Percentiles rank a stretch among this genome's conserved stretches.
Conservation (phyloP, 805 yeast genomes). For the Metschnikowia koreensis region DNA sequence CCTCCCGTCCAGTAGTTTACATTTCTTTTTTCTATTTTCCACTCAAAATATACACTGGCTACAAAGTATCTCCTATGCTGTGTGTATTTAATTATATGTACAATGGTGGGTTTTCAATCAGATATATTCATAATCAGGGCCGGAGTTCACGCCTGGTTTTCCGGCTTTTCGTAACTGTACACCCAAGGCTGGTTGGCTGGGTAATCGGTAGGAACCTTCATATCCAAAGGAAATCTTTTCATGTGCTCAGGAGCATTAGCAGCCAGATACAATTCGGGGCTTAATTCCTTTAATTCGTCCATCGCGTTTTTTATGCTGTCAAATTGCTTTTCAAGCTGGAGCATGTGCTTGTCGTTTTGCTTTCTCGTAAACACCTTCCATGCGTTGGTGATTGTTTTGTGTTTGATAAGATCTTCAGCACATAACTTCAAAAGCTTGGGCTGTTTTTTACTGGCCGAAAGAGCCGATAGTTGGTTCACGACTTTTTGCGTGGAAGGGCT, state of each 20-base stretch:
- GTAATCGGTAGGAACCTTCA: conserved; percentile 84
- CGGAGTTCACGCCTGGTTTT: background rate
- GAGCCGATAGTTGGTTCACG: conserved; percentile 66
- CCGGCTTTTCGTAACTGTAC: conserved; percentile 34
- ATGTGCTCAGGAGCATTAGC: conserved; percentile 59
- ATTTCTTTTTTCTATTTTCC: no score
- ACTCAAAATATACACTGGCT: background rate
- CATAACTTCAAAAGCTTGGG: conserved; percentile 76
- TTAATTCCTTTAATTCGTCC: conserved; percentile 56
- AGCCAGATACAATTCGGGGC: conserved; percentile 54
- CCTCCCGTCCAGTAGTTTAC: no score
- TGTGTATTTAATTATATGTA: conserved; percentile 11
- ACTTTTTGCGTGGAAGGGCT: conserved; percentile 42
- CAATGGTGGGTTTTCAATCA: background rate
- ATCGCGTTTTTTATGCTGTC: conserved; percentile 66
- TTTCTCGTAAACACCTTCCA: conserved; percentile 67
- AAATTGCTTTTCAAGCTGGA: conserved; percentile 58
- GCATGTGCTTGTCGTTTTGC: conserved; percentile 40
- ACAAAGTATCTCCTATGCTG: background rate
- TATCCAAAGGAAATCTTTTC: conserved; percentile 74
- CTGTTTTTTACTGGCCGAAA: conserved; percentile 84
- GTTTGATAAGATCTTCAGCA: conserved; percentile 82
- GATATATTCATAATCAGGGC: background rate
- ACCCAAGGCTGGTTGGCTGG: conserved; percentile 86
- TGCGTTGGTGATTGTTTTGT: conserved; percentile 75